A percentile compares a stretch with the other conserved stretches of the same genome.
Evolutionary conservation across 2,329 filamentous ascomycete species (phyloP).

Genomic region (Chaetomium globosum): DNA sequence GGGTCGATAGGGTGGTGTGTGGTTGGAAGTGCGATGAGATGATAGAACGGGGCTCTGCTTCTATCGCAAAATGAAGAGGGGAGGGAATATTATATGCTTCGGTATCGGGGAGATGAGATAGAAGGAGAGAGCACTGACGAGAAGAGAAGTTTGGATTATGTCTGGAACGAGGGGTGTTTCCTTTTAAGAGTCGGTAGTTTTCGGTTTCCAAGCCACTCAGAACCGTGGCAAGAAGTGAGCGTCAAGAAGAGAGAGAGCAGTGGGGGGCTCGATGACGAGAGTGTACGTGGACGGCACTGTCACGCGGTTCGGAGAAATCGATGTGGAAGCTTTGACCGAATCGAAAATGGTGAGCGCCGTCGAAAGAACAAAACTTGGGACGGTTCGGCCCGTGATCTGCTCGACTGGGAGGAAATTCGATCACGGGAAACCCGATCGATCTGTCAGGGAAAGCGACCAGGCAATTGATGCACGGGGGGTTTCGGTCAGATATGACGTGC

Average conservation of each 20-base stretch:
- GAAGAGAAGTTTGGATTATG: conserved; percentile 20
- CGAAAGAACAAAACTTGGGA: neutral
- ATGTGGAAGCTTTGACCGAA: neutral
- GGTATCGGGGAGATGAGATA: neutral
- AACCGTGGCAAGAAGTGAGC: conserved; percentile 25
- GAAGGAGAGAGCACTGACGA: conserved; percentile 27
- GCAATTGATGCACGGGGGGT: conserved; percentile 19
- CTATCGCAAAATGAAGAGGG: neutral
- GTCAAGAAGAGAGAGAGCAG: conserved; percentile 8
- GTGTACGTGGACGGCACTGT: conserved; percentile 4
- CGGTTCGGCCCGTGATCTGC: conserved; percentile 18
- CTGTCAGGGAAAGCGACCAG: conserved; percentile 9
- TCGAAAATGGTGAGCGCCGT: neutral
- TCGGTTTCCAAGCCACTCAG: conserved; percentile 23
- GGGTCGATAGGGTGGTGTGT: neutral
- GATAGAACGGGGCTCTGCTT: neutral
- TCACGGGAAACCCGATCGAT: conserved; percentile 16
- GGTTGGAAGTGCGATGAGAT: neutral
- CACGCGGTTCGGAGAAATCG: conserved; percentile 4
- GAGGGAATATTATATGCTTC: neutral
- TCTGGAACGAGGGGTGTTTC: conserved; percentile 30
- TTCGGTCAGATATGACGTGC: conserved; percentile 19
- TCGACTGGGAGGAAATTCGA: conserved; percentile 16
- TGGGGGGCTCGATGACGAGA: conserved; percentile 9
- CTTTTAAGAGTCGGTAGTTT: conserved; percentile 21